Evolutionary conservation across 2,329 filamentous ascomycete species (phyloP).

Genomic region (Ophiostoma piceae): DNA sequence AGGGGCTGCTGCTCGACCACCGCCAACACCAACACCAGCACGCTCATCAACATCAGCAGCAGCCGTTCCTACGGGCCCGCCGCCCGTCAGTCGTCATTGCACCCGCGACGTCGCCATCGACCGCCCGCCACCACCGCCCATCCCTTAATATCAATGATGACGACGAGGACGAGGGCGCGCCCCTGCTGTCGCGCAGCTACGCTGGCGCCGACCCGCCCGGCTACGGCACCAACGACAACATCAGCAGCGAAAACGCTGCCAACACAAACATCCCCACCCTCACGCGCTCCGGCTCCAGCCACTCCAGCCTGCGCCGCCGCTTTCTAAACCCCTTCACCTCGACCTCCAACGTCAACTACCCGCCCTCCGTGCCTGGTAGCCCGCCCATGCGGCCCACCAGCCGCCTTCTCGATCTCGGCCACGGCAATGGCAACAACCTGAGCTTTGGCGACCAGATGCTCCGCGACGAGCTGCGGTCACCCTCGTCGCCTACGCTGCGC

Average conservation of each 20-base stretch:
- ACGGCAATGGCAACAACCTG: slow-evolving; percentile 42
- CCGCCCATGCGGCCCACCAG: slow-evolving; percentile 45
- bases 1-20: slow-evolving; percentile 81
- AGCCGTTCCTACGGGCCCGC: slow-evolving; percentile 55
- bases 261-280: neutral
- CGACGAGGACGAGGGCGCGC: slow-evolving; percentile 48
- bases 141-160: slow-evolving; percentile 40
- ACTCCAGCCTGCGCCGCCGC: slow-evolving; percentile 46
- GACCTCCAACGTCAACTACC: slow-evolving; percentile 62
- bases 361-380: slow-evolving; percentile 61
- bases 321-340: slow-evolving; percentile 30
- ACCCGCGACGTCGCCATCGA: slow-evolving; percentile 20
- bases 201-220: slow-evolving; percentile 29
- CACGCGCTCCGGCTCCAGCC: slow-evolving; percentile 47
- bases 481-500: slow-evolving; percentile 15
- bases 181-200: slow-evolving; percentile 49
- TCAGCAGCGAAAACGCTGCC: slow-evolving; percentile 34
- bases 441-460: slow-evolving; percentile 67
- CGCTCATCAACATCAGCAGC: slow-evolving; percentile 62
- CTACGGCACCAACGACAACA: slow-evolving; percentile 32
- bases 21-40: slow-evolving; percentile 67
- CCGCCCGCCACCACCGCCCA: neutral
- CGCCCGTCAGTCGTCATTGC: slow-evolving; percentile 46
- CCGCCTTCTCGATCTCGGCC: slow-evolving; percentile 42
- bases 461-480: slow-evolving; percentile 51